These are phyloP conservation scores for Cercospora zeina DNA, from an alignment of 2,329 filamentous ascomycete species.

Conservation along the genomic window DNA sequence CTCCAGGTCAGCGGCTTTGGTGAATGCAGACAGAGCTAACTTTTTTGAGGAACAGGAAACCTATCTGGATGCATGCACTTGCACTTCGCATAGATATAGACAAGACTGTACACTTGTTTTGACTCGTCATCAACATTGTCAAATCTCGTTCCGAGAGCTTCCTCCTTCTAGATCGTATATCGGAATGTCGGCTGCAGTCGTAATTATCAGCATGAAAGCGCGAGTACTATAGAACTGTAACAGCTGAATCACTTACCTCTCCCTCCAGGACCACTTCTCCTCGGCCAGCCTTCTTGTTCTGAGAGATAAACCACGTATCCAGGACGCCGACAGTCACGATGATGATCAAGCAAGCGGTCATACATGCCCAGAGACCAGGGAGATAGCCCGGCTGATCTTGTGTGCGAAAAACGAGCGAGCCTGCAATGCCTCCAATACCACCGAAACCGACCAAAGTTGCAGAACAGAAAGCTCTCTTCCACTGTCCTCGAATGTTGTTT, in stretches of 20 bases:
- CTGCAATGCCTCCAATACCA: conserved; percentile 31
- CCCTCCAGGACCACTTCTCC: conserved; percentile 31
- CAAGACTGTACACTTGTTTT: conserved; percentile 4
- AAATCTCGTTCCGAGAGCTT: background rate
- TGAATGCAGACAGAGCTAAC: background rate
- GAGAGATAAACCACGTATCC: conserved; percentile 29
- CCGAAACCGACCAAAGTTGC: conserved; percentile 74
- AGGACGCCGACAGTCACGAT: conserved; percentile 26
- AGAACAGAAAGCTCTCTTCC: conserved; percentile 78
- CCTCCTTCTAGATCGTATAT: background rate
- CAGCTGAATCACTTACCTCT: conserved; percentile 21
- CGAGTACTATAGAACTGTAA: background rate
- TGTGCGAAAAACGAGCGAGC: conserved; percentile 26
- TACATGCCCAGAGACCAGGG: conserved; percentile 33
- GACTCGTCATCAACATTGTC: background rate
- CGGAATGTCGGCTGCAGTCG: background rate
- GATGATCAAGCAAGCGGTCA: conserved; percentile 30
- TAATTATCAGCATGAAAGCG: background rate
- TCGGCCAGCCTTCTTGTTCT: conserved; percentile 28
- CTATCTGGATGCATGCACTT: background rate
- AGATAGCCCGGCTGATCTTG: conserved; percentile 31
- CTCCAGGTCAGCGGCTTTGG: background rate
- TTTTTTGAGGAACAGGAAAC: background rate
- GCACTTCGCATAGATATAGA: background rate
- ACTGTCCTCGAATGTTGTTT: conserved; percentile 83